Evolutionary conservation across 1,139 yeast genomes (phyloP), one percentile per base, ranked within the genome.

Genomic region (Diutina rugosa): DNA sequence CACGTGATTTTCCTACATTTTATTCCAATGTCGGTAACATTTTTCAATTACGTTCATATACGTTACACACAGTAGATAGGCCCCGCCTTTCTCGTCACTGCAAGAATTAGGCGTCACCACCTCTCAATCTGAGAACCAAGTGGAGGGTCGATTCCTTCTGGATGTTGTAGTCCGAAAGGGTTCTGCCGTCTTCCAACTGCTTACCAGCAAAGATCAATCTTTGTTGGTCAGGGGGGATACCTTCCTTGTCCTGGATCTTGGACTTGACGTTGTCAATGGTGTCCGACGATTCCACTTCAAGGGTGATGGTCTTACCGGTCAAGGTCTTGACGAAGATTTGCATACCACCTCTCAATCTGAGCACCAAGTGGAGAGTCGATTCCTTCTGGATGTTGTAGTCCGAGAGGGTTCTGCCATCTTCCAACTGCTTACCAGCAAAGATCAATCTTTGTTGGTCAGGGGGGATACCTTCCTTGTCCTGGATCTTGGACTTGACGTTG

Each of bases 211-310:
- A 88, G 77, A 88, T 88, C 72, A 88, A 81, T 77, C 96, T 85
- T 79, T 88, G 95, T 77, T 88, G 96, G 79, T 87, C 95, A 71
- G 95, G 95, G 73, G 96, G 96, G 66, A 88, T 88, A 71, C 95
- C 95, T 77, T 88, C 96, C 82, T 87, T 87, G 82, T 88, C 95
- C 79, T 87, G 95, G 72, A 88, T 88, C 84, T 88, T 88, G 71
- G 91, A 80, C 82, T 88, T 88, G 80, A 88, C 95, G 70, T 88
- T 88, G 84, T 88, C 95, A 76, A 88, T 88, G 71, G 95, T 87
- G 84, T 88, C 96, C 66, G 93, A 85, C 68, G 95, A 87, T 81
- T 88, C 96, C 70, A 88, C 96, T 82, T 88, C 96, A 72, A 88
- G 85, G 77, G 95, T 88, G 78, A 87, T 87, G 76, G 95, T 83